Evolutionary conservation across 805 yeast species (phyloP).

Genomic region (Lipomyces starkeyi): DNA sequence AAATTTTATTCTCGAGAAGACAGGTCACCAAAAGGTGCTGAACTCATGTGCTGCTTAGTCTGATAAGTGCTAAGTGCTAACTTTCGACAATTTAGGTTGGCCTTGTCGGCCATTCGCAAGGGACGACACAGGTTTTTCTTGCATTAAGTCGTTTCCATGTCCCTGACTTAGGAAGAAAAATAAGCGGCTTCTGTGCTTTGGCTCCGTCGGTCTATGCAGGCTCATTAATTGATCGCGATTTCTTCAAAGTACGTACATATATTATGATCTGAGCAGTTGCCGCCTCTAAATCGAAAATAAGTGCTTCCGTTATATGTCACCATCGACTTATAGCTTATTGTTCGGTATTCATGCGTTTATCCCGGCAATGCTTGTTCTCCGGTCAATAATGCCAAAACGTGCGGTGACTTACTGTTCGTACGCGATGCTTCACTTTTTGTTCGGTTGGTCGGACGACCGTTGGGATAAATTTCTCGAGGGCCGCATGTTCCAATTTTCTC

Average conservation of each 20-base stretch:
- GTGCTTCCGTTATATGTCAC: constrained; percentile 41
- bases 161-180: constrained; percentile 56
- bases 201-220: constrained; percentile 96
- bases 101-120: constrained; percentile 88
- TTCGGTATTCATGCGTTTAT: constrained; percentile 83
- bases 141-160: constrained; percentile 59
- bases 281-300: background rate
- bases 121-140: constrained; percentile 83
- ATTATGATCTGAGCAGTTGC: background rate
- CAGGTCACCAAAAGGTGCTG: constrained; percentile 44
- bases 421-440: constrained; percentile 81
- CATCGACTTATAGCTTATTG: constrained; percentile 46
- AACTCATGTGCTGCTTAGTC: background rate
- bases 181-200: constrained; percentile 73
- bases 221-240: constrained; percentile 61
- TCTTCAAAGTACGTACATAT: constrained; percentile 38
- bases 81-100: constrained; percentile 54
- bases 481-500: constrained; percentile 83
- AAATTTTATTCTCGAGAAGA: constrained; percentile 57
- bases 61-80: background rate
- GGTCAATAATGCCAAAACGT: constrained; percentile 56
- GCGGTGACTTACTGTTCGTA: constrained; percentile 61
- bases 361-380: constrained; percentile 70
- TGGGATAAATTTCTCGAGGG: constrained; percentile 75
- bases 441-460: constrained; percentile 81